Evolutionary conservation across 2,329 filamentous ascomycete genomes (phyloP).

Genomic region (Samsoniella hepiali): DNA sequence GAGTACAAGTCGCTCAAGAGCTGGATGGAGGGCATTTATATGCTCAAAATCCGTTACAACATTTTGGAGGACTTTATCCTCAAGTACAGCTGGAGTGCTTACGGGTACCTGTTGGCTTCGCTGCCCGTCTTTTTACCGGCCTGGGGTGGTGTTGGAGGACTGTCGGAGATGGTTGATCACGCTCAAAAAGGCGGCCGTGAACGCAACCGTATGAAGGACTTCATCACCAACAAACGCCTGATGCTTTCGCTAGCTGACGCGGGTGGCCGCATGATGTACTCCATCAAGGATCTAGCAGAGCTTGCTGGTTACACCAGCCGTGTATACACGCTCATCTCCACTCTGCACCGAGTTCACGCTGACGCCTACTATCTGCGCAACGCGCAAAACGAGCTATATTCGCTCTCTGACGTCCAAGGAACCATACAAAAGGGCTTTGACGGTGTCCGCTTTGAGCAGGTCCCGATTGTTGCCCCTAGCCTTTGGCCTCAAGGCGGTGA

Average conservation of each 20-base stretch:
- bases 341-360: conserved; percentile 88
- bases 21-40: conserved; percentile 99
- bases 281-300: conserved; percentile 95
- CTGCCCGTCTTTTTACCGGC: conserved; percentile 91
- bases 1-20: conserved; percentile 90
- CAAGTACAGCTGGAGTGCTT: conserved; percentile 98
- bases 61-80: conserved; percentile 98
- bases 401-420: conserved; percentile 85
- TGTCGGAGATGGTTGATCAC: conserved; percentile 59
- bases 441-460: conserved; percentile 87
- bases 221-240: conserved; percentile 97
- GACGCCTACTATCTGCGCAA: conserved; percentile 72
- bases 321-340: conserved; percentile 93
- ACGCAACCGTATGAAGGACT: conserved; percentile 90
- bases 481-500: conserved; percentile 89
- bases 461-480: conserved; percentile 85
- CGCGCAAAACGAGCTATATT: conserved; percentile 77
- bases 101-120: conserved; percentile 90
- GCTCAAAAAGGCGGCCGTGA: conserved; percentile 59
- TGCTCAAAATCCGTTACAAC: conserved; percentile 96
- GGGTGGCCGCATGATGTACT: conserved; percentile 98
- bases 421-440: conserved; percentile 95
- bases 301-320: conserved; percentile 93
- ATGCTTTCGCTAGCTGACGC: conserved; percentile 97
- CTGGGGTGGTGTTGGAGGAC: conserved; percentile 81